Conservation (phyloP, 176 grass and related monocot species). For the Puccinellia tenuiflora region DNA sequence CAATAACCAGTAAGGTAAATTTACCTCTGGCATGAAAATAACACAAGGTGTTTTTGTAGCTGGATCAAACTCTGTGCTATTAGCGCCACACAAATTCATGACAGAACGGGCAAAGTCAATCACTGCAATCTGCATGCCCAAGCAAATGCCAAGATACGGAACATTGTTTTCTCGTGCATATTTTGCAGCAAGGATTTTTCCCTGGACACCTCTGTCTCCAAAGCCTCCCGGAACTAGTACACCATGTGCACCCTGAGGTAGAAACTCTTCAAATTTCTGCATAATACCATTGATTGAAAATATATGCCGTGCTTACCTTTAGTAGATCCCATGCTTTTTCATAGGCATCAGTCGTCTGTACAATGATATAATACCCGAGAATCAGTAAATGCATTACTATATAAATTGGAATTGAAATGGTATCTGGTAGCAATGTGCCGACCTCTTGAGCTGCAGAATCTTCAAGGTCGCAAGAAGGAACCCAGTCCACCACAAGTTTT, state of each 20-base stretch:
- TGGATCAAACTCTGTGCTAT: constrained; percentile 83
- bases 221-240: constrained; percentile 94
- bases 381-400: constrained; percentile 7
- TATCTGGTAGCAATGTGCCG: not conserved
- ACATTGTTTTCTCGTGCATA: constrained; percentile 77
- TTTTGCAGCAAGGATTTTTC: constrained; percentile 92
- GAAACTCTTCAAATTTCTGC: constrained; percentile 17
- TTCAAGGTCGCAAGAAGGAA: constrained; percentile 90
- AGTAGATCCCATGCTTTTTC: constrained; percentile 74
- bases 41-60: constrained; percentile 58
- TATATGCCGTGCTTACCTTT: constrained; percentile 48
- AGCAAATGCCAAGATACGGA: constrained; percentile 89
- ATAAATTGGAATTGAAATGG: constrained; percentile 1
- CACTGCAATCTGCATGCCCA: constrained; percentile 96
- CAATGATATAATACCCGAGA: constrained; percentile 14
- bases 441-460: constrained; percentile 62
- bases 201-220: constrained; percentile 88
- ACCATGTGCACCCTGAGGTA: constrained; percentile 65
- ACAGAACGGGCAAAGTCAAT: constrained; percentile 84
- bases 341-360: constrained; percentile 72
- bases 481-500: constrained; percentile 94
- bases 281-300: not conserved
- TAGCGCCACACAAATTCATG: constrained; percentile 70
- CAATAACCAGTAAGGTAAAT: not conserved
- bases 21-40: constrained; percentile 97